Percentiles rank a stretch among this genome's conserved stretches.
Conservation (phyloP, 768 basidiomycete genomes). For the Rossbeevera mucosa region DNA sequence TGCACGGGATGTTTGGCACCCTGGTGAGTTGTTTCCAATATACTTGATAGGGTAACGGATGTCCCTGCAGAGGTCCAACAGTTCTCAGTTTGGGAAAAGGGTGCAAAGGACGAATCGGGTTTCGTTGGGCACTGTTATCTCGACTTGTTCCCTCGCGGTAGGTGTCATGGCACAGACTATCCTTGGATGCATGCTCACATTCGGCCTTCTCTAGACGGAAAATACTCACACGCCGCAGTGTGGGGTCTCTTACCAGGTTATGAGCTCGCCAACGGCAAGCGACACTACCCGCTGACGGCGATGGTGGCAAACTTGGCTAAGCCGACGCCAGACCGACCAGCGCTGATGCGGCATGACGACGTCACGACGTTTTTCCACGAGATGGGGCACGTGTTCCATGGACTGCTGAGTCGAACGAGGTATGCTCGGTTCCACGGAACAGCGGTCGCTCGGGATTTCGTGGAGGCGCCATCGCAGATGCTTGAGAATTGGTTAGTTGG, state of each 20-base stretch:
- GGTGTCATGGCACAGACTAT: background rate
- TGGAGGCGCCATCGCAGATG: slow-evolving; percentile 91
- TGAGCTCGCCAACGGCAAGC: slow-evolving; percentile 46
- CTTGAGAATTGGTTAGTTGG: slow-evolving; percentile 71
- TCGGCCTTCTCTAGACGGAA: slow-evolving; percentile 42
- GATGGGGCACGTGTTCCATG: slow-evolving; percentile 72
- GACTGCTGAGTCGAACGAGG: slow-evolving; percentile 61
- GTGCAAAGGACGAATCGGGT: slow-evolving; percentile 59
- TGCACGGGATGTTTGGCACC: slow-evolving; percentile 69
- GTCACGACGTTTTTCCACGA: slow-evolving; percentile 89
- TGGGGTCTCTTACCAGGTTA: slow-evolving; percentile 71
- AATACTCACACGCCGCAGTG: slow-evolving; percentile 82
- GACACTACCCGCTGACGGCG: slow-evolving; percentile 66
- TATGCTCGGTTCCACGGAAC: slow-evolving; percentile 80
- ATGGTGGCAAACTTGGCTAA: slow-evolving; percentile 92
- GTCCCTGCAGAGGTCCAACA: slow-evolving; percentile 61
- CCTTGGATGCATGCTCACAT: background rate
- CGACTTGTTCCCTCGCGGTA: slow-evolving; percentile 79
- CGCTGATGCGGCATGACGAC: slow-evolving; percentile 79
- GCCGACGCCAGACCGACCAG: slow-evolving; percentile 69
- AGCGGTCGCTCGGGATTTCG: slow-evolving; percentile 71
- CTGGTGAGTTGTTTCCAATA: slow-evolving; percentile 40
- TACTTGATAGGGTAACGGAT: background rate
- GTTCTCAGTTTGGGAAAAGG: slow-evolving; percentile 79
- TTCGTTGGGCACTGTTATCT: slow-evolving; percentile 85